phyloP scores from a whole-genome alignment of 1,284 basidiomycete genomes.

The Golubevia sp. region DNA sequence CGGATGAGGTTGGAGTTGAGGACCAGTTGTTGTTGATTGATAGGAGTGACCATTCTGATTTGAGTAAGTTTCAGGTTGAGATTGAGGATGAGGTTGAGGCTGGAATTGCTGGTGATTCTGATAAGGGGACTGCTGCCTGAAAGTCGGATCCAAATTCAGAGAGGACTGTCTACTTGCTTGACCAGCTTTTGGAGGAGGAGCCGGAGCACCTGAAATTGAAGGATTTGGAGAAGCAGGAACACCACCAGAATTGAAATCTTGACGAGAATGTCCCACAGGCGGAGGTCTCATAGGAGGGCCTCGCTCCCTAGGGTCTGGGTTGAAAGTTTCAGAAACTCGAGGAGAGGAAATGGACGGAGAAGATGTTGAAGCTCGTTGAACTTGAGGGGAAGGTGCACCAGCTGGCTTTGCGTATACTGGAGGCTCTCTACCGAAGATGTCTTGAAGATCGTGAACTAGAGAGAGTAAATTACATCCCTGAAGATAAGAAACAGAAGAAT shows the following conservation, averaged over 20 bases:
- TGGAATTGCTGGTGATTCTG: too few species aligned
- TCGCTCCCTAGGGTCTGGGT: too few species aligned
- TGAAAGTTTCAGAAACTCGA: not conserved
- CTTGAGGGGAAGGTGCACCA: constrained; percentile 64
- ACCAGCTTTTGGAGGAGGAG: not conserved
- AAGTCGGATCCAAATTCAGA: too few species aligned
- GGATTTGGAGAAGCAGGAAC: not conserved
- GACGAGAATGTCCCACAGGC: too few species aligned
- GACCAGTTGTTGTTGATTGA: constrained; percentile 4
- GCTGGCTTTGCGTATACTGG: constrained; percentile 86
- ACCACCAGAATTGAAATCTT: not conserved
- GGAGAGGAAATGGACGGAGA: not conserved
- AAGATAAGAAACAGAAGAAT: not conserved
- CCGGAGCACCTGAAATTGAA: not conserved
- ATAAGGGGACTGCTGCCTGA: too few species aligned
- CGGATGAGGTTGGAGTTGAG: constrained; percentile 10
- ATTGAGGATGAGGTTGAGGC: not conserved
- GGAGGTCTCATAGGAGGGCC: too few species aligned
- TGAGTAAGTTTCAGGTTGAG: constrained; percentile 15
- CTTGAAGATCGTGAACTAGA: constrained; percentile 75
- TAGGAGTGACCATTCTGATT: constrained; percentile 14
- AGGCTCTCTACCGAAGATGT: constrained; percentile 80
- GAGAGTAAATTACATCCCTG: constrained; percentile 74
- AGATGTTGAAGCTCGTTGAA: not conserved
- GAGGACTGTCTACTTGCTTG: too few species aligned